These are phyloP conservation scores for Breviolum minutum DNA, from an alignment of 73 alveolate species.

Conservation along the genomic window DNA sequence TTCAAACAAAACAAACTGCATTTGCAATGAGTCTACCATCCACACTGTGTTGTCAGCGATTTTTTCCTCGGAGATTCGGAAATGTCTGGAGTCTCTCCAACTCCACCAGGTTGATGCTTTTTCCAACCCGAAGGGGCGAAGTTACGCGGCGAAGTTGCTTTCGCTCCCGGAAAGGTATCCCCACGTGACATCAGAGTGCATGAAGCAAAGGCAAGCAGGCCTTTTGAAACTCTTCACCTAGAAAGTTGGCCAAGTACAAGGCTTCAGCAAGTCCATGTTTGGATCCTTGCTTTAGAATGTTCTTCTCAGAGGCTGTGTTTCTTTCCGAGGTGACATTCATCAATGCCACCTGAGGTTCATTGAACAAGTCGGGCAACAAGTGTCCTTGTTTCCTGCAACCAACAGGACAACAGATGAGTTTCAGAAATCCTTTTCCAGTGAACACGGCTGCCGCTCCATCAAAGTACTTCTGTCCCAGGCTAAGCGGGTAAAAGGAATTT, in stretches of 20 bases:
- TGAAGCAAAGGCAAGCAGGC: background rate
- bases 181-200: background rate
- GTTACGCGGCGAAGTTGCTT: too few species aligned
- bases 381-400: constrained; percentile 26
- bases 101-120: too few species aligned
- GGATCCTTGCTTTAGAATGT: background rate
- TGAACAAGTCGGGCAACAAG: background rate
- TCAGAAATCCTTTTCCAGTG: background rate
- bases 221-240: background rate
- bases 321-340: constrained; percentile 3
- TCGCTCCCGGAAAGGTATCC: background rate
- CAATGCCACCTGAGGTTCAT: constrained; percentile 9
- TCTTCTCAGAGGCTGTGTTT: background rate
- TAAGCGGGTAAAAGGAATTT: background rate
- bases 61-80: too few species aligned
- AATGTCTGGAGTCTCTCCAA: too few species aligned
- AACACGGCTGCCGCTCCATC: background rate
- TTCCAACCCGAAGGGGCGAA: too few species aligned
- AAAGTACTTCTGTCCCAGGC: constrained; percentile 8
- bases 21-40: too few species aligned
- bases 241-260: background rate
- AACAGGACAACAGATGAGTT: background rate
- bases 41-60: too few species aligned
- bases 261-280: background rate
- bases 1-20: too few species aligned